Percentiles rank a stretch among this genome's conserved stretches.
phyloP scores from a whole-genome alignment of 1,284 basidiomycete genomes.

The Marasmius sp. region DNA sequence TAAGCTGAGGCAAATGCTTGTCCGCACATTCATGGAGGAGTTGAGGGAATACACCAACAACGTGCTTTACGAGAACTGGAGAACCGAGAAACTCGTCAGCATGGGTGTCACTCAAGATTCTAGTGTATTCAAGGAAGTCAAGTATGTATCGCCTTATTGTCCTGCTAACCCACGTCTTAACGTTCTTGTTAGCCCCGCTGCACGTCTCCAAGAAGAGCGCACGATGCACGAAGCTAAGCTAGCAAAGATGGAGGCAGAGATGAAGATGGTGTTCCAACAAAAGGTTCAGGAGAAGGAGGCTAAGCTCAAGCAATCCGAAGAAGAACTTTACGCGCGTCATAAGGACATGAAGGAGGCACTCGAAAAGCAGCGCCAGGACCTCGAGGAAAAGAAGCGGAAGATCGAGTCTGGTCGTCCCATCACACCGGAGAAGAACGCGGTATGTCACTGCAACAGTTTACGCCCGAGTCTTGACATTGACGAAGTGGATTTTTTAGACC shows the following conservation, averaged over 20 bases:
- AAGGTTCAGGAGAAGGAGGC: conserved; percentile 98
- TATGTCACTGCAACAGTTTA: conserved; percentile 37
- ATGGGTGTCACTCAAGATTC: conserved; percentile 98
- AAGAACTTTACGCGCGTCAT: conserved; percentile 95
- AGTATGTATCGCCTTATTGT: conserved; percentile 56
- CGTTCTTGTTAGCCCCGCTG: conserved; percentile 70
- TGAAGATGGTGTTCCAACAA: conserved; percentile 99
- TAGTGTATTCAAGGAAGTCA: conserved; percentile 97
- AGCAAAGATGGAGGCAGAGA: conserved; percentile 98
- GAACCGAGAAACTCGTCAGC: conserved; percentile 89
- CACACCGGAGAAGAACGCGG: conserved; percentile 89
- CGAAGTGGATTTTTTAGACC: conserved; percentile 36
- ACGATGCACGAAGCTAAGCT: conserved; percentile 93
- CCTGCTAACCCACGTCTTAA: conserved; percentile 2
- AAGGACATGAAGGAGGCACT: conserved; percentile 98
- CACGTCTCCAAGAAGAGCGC: conserved; percentile 93
- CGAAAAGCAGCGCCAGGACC: conserved; percentile 93
- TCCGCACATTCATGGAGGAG: conserved; percentile 98
- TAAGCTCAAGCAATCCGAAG: conserved; percentile 97
- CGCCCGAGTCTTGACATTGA: background rate
- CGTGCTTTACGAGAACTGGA: conserved; percentile 94
- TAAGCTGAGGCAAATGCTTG: conserved; percentile 97
- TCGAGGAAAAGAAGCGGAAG: conserved; percentile 98
- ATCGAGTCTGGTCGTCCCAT: conserved; percentile 92
- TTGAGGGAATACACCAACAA: conserved; percentile 93